A percentile compares a stretch with the other conserved stretches of the same genome.
Evolutionary conservation across 139 green algal genomes (phyloP).

Genomic region (Astrephomene gubernaculifera): DNA sequence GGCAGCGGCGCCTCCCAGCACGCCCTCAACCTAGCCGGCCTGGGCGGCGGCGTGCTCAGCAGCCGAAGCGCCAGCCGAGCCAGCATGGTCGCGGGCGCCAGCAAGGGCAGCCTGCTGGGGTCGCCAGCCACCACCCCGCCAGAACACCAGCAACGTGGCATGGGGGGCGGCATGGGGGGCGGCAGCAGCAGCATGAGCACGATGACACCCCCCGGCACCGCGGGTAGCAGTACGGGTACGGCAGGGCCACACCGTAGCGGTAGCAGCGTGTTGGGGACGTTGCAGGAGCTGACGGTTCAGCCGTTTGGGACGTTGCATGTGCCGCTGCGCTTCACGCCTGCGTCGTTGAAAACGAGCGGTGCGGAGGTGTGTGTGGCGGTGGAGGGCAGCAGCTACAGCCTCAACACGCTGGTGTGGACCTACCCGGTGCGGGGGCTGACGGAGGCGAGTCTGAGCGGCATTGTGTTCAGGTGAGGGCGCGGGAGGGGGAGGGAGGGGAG

Average conservation of each 20-base stretch:
- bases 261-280: background rate
- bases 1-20: background rate
- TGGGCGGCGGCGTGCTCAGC: no score
- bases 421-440: slow-evolving; percentile 32
- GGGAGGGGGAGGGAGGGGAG: background rate
- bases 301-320: slow-evolving; percentile 37
- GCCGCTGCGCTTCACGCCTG: slow-evolving; percentile 26
- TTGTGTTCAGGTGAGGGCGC: slow-evolving; percentile 32
- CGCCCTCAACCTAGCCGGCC: no score
- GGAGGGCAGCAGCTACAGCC: slow-evolving; percentile 37
- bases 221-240: background rate
- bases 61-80: background rate
- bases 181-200: background rate
- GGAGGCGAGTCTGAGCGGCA: background rate
- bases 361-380: slow-evolving; percentile 43
- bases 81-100: background rate
- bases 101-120: no score
- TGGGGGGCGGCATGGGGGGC: background rate
- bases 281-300: slow-evolving; percentile 15
- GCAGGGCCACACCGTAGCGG: background rate
- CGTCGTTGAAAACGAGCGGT: slow-evolving; percentile 3
- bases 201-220: background rate
- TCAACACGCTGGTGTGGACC: slow-evolving; percentile 45
- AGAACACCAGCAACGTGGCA: no score
- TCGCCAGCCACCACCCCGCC: no score